These are phyloP conservation scores for Botrytis aclada DNA, from an alignment of 2,329 filamentous ascomycete species.

Conservation along the genomic window DNA sequence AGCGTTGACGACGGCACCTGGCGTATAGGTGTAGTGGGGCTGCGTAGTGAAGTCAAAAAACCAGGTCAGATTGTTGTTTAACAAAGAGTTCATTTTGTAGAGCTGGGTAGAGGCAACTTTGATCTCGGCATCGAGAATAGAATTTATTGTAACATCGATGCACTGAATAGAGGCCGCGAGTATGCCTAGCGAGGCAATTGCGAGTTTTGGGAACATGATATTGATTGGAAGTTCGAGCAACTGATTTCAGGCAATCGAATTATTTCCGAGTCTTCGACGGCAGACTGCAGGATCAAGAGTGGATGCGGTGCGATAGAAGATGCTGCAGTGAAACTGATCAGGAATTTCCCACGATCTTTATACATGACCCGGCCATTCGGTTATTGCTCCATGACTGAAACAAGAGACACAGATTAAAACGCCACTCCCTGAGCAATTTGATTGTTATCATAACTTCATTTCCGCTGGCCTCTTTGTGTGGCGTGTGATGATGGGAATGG, in stretches of 20 bases:
- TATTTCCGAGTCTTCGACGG: not conserved
- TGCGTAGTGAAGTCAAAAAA: constrained; percentile 48
- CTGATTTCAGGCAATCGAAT: not conserved
- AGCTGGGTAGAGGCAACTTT: constrained; percentile 44
- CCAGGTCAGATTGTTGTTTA: constrained; percentile 43
- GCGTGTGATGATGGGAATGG: not conserved
- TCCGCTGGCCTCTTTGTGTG: not conserved
- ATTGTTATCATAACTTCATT: not conserved
- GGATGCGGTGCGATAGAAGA: not conserved
- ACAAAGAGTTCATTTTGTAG: constrained; percentile 44
- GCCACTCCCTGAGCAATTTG: not conserved
- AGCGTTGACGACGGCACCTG: constrained; percentile 50
- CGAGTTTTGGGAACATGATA: not conserved
- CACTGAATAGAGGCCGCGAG: constrained; percentile 29
- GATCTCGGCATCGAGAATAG: constrained; percentile 41
- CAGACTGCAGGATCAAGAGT: constrained; percentile 4
- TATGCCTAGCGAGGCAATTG: not conserved
- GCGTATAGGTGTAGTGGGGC: constrained; percentile 42
- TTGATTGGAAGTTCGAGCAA: not conserved
- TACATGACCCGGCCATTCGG: not conserved
- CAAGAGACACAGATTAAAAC: not conserved
- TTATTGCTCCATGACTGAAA: not conserved
- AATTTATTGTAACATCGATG: constrained; percentile 42
- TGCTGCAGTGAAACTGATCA: constrained; percentile 3
- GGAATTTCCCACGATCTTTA: constrained; percentile 4